Conservation (phyloP, 2,329 filamentous ascomycete species). For the Neoscytalidium dimidiatum region DNA sequence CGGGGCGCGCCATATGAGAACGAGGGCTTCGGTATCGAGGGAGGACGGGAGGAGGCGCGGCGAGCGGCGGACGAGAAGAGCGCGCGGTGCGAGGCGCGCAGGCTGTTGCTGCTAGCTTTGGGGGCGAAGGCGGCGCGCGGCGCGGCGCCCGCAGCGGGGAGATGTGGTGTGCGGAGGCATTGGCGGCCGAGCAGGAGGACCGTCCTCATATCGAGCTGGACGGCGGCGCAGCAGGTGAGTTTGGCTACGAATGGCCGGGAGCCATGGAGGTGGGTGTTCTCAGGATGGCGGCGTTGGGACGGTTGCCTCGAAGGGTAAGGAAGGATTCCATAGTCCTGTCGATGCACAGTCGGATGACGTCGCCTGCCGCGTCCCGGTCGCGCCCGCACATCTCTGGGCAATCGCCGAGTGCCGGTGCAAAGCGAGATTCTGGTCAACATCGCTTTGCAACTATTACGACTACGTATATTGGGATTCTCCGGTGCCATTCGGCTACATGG, state of each 20-base stretch:
- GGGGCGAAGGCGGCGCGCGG: conserved; percentile 25
- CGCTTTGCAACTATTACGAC: too few relatives aligned
- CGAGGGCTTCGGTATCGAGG: not conserved
- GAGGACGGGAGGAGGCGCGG: conserved; percentile 6
- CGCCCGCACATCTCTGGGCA: conserved; percentile 1
- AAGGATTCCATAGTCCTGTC: not conserved
- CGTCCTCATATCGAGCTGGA: conserved; percentile 49
- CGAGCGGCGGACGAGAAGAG: not conserved
- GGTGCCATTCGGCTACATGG: too few relatives aligned
- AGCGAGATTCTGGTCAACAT: too few relatives aligned
- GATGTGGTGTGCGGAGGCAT: conserved; percentile 48
- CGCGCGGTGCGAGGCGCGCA: not conserved
- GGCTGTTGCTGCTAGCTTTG: conserved; percentile 10
- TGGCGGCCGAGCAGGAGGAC: conserved; percentile 52
- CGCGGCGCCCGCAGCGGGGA: conserved; percentile 35
- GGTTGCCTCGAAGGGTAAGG: not conserved
- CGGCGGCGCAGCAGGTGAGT: not conserved
- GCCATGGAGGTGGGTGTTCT: conserved; percentile 12
- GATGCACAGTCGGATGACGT: conserved; percentile 17
- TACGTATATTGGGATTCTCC: too few relatives aligned
- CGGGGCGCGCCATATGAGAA: conserved; percentile 19
- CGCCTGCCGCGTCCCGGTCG: not conserved
- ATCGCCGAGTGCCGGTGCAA: not conserved
- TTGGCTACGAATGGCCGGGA: conserved; percentile 14
- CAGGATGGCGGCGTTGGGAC: not conserved